A percentile compares a stretch with the other conserved stretches of the same genome.
These are phyloP conservation scores for Pestalotiopsis fici DNA, from an alignment of 2,329 filamentous ascomycete species.

Conservation along the genomic window DNA sequence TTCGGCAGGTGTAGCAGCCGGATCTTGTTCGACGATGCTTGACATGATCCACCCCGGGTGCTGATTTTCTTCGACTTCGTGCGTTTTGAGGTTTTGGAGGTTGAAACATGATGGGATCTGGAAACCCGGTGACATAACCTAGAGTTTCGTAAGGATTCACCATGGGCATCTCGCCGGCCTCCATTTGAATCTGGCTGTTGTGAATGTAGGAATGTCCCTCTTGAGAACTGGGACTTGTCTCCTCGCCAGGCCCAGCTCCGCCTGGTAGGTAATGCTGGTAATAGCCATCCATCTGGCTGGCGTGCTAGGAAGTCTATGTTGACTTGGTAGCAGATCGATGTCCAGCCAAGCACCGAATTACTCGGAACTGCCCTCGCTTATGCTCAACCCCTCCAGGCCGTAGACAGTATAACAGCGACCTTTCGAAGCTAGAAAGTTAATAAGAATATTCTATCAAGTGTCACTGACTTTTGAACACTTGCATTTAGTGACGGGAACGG, in stretches of 20 bases:
- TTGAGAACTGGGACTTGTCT: conserved; percentile 37
- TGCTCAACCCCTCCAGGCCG: background rate
- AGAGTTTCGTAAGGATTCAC: conserved; percentile 46
- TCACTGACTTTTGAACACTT: background rate
- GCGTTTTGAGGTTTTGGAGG: conserved; percentile 44
- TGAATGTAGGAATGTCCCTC: conserved; percentile 40
- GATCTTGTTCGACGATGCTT: conserved; percentile 94
- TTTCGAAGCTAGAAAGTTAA: background rate
- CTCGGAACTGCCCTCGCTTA: background rate
- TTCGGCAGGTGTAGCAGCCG: conserved; percentile 90
- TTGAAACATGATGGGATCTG: conserved; percentile 50
- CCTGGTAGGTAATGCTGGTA: conserved; percentile 55
- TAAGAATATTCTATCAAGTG: background rate
- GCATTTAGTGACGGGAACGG: background rate
- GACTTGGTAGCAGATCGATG: background rate
- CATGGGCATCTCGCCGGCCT: conserved; percentile 31
- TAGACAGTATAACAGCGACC: background rate
- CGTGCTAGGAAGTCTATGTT: conserved; percentile 10
- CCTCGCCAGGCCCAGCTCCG: conserved; percentile 43
- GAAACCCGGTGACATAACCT: conserved; percentile 51
- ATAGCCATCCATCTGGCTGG: conserved; percentile 52
- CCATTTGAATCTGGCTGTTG: conserved; percentile 29
- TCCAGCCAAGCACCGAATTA: background rate
- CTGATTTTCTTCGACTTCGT: conserved; percentile 52
- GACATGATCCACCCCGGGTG: conserved; percentile 65